A percentile compares a stretch with the other conserved stretches of the same genome.
These are phyloP conservation scores for Phycomyces nitens DNA, from an alignment of 192 early-diverging fungal species.

Conservation along the genomic window DNA sequence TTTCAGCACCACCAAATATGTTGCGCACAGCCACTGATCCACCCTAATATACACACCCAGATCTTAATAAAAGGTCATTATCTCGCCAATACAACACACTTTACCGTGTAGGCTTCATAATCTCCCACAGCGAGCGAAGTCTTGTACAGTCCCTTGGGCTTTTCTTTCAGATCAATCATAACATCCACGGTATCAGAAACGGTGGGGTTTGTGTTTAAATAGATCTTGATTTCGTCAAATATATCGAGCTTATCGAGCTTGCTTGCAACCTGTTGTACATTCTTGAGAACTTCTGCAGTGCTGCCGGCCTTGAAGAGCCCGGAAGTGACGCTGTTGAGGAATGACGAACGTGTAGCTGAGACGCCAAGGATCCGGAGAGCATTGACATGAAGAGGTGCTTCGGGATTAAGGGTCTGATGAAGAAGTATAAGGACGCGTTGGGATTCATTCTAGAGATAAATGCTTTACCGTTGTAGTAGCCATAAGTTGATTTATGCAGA, in stretches of 20 bases:
- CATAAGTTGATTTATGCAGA: too few relatives aligned
- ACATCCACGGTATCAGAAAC: conserved; percentile 62
- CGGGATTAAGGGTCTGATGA: conserved; percentile 6
- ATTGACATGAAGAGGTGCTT: conserved; percentile 28
- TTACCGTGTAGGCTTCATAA: conserved; percentile 78
- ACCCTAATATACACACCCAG: conserved; percentile 9
- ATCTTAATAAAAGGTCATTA: neutral
- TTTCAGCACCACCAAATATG: conserved; percentile 85
- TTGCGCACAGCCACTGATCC: conserved; percentile 67
- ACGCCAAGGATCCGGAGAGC: conserved; percentile 19
- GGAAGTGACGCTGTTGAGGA: conserved; percentile 18
- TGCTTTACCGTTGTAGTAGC: too few relatives aligned
- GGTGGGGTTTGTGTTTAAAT: conserved; percentile 53
- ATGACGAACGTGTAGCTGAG: conserved; percentile 16
- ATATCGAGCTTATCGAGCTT: conserved; percentile 62
- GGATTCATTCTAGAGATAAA: too few relatives aligned
- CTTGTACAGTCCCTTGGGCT: conserved; percentile 58
- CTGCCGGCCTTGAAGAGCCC: conserved; percentile 36
- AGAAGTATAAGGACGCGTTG: too few relatives aligned
- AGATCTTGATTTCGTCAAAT: conserved; percentile 64
- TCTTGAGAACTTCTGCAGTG: conserved; percentile 55
- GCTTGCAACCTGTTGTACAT: conserved; percentile 46
- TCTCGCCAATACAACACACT: neutral
- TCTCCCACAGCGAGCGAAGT: conserved; percentile 83
- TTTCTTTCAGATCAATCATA: conserved; percentile 65